Conservation (phyloP, 495 filamentous ascomycete genomes). For the Hamigera avellanea region DNA sequence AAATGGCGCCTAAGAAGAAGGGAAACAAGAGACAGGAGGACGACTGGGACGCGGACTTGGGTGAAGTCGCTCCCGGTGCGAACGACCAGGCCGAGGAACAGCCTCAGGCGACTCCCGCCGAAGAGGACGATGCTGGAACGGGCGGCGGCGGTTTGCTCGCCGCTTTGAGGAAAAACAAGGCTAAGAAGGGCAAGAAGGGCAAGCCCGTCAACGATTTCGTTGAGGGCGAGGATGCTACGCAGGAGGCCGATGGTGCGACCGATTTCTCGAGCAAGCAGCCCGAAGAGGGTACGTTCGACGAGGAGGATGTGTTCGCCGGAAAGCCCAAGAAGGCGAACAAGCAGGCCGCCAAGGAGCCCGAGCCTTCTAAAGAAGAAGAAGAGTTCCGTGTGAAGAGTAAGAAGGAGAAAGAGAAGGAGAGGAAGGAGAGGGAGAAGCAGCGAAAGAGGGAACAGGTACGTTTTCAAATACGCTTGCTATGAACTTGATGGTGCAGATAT, state of each 20-base stretch:
- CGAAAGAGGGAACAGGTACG: conserved; percentile 80
- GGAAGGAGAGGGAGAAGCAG: conserved; percentile 87
- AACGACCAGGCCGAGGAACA: conserved; percentile 37
- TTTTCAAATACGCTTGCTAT: background rate
- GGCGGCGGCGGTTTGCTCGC: conserved; percentile 64
- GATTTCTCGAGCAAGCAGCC: conserved; percentile 59
- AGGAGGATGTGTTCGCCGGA: conserved; percentile 66
- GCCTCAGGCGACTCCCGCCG: conserved; percentile 29
- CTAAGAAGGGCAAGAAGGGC: conserved; percentile 89
- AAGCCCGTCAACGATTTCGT: conserved; percentile 58
- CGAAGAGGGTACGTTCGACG: conserved; percentile 75
- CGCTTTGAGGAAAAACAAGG: conserved; percentile 76
- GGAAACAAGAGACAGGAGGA: conserved; percentile 76
- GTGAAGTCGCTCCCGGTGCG: conserved; percentile 52
- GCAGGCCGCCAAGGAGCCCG: conserved; percentile 15
- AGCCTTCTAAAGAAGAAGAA: conserved; percentile 38
- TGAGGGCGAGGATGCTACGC: conserved; percentile 53
- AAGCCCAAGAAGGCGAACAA: conserved; percentile 38
- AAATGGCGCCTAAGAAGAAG: conserved; percentile 92
- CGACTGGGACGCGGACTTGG: conserved; percentile 95
- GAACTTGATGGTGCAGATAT: background rate
- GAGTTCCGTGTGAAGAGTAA: conserved; percentile 74
- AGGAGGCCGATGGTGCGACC: conserved; percentile 25
- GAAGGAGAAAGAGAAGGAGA: conserved; percentile 94
- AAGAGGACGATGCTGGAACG: conserved; percentile 41